Conservation (phyloP, 768 basidiomycete species). For the Baorangia bicolor region DNA sequence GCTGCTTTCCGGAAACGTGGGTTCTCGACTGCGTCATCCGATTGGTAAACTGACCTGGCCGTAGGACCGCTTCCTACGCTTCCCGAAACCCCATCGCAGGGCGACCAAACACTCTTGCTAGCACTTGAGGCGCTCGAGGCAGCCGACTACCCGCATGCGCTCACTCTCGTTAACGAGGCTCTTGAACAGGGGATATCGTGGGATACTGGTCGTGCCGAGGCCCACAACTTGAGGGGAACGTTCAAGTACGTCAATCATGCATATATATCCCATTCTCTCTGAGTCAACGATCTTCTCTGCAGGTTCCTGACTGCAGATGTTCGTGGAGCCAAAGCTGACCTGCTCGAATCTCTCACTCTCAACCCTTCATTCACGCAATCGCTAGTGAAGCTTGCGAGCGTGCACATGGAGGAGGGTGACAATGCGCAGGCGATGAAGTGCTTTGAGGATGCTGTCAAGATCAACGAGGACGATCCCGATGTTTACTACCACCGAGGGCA, state of each 20-base stretch:
- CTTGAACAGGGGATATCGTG: conserved; percentile 84
- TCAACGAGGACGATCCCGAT: conserved; percentile 85
- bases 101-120: conserved; percentile 79
- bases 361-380: conserved; percentile 76
- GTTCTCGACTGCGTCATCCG: conserved; percentile 25
- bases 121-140: conserved; percentile 84
- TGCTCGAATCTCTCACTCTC: conserved; percentile 72
- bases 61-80: conserved; percentile 66
- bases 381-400: conserved; percentile 94
- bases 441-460: conserved; percentile 85
- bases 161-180: conserved; percentile 79
- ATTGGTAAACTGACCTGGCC: neutral
- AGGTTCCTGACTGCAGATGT: conserved; percentile 91
- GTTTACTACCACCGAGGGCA: conserved; percentile 99
- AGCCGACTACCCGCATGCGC: conserved; percentile 78
- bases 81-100: conserved; percentile 71
- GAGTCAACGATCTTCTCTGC: neutral
- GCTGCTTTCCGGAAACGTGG: conserved; percentile 90
- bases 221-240: conserved; percentile 89
- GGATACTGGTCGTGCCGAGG: conserved; percentile 76
- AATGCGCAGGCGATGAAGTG: conserved; percentile 80
- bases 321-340: conserved; percentile 76
- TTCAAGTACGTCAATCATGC: conserved; percentile 70
- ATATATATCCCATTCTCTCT: neutral
- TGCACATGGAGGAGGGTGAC: conserved; percentile 94